Evolutionary conservation across 495 filamentous ascomycete species (phyloP).

Genomic region (Achaetomiella virescens): DNA sequence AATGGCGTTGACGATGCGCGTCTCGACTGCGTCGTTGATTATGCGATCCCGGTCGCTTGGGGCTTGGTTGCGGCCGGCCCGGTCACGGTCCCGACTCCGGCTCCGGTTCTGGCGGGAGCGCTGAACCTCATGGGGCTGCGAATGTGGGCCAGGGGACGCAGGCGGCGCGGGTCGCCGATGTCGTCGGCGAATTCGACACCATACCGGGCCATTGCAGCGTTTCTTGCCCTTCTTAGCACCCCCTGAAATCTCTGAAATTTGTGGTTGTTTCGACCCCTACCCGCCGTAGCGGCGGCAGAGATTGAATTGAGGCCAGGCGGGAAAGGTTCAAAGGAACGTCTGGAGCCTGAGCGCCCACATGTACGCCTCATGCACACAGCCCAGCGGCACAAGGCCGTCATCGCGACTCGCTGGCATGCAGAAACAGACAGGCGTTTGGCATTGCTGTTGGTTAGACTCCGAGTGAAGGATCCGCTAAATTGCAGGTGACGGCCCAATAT

Average conservation of each 20-base stretch:
- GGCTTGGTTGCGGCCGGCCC: neutral
- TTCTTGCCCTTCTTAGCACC: neutral
- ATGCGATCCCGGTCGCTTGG: neutral
- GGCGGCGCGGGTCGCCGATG: slow-evolving; percentile 2
- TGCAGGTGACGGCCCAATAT: neutral
- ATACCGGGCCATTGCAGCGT: slow-evolving; percentile 2
- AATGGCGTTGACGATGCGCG: slow-evolving; percentile 3
- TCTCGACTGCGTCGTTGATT: neutral
- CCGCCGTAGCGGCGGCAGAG: too few species aligned
- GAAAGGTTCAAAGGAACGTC: neutral
- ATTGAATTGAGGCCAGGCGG: neutral
- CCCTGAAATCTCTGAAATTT: too few species aligned
- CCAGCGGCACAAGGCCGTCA: neutral
- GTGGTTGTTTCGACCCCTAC: too few species aligned
- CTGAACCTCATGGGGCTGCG: neutral
- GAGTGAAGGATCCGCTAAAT: neutral
- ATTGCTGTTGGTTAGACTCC: neutral
- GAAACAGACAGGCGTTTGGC: neutral
- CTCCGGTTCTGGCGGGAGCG: neutral
- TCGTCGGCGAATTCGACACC: neutral
- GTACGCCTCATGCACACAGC: slow-evolving; percentile 1
- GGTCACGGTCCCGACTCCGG: neutral
- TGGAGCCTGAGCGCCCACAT: neutral
- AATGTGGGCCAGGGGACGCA: slow-evolving; percentile 4
- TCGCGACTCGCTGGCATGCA: neutral